Percentiles rank a stretch among this genome's conserved stretches.
phyloP scores from a whole-genome alignment of 768 basidiomycete species.

The Leucosporidium creatinivorum region DNA sequence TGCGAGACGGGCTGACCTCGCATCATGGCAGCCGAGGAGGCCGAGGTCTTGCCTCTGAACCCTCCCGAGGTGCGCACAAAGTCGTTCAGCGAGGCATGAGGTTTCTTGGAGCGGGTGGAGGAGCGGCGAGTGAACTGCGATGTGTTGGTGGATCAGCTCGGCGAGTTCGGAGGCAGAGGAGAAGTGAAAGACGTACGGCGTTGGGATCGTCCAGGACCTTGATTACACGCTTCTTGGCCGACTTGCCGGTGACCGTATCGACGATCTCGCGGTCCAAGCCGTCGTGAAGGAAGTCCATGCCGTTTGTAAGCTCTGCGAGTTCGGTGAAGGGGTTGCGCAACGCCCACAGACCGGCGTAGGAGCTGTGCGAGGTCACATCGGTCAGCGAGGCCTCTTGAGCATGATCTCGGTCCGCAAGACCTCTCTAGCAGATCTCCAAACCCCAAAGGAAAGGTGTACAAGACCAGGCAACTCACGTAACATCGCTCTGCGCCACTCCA shows the following conservation, averaged over 20 bases:
- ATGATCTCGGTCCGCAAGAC: too few species aligned
- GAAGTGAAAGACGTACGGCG: background rate
- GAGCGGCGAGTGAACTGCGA: background rate
- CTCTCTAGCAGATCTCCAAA: too few species aligned
- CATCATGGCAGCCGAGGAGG: too few species aligned
- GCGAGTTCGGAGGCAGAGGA: too few species aligned
- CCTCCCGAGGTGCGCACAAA: constrained; percentile 1
- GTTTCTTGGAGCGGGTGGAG: background rate
- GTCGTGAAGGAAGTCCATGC: constrained; percentile 25
- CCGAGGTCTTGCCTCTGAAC: background rate
- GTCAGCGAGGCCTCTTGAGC: too few species aligned
- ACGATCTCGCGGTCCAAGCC: constrained; percentile 28
- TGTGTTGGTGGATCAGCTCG: too few species aligned
- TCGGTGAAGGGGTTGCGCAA: constrained; percentile 28
- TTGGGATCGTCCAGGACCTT: constrained; percentile 1
- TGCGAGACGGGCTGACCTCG: too few species aligned
- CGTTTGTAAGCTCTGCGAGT: constrained; percentile 24
- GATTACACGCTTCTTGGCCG: constrained; percentile 3
- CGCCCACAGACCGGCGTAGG: constrained; percentile 27
- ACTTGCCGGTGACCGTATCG: constrained; percentile 13
- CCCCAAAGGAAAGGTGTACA: too few species aligned
- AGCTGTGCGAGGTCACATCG: background rate
- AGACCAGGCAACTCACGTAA: constrained; percentile 23
- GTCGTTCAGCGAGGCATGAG: background rate
- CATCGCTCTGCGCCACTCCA: constrained; percentile 10